Evolutionary conservation across 495 filamentous ascomycete genomes (phyloP).

Genomic region (Chaetomium tenue): DNA sequence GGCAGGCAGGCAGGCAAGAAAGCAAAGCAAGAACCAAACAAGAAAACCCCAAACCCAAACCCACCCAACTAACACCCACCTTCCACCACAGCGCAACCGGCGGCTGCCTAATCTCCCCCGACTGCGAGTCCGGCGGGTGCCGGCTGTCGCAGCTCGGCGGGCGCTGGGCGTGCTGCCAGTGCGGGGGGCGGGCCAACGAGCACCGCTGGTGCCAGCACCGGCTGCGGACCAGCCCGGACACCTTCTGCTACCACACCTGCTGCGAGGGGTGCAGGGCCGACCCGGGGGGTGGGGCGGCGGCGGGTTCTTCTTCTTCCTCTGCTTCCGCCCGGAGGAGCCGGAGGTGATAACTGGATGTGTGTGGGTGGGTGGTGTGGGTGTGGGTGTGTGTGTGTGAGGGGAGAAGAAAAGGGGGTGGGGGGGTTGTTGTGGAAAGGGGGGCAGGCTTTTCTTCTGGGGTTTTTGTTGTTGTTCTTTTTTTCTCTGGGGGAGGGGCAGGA

Average conservation of each 20-base stretch:
- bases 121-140: constrained; percentile 45
- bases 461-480: background rate
- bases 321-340: background rate
- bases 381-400: background rate
- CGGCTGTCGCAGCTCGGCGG: constrained; percentile 44
- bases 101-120: constrained; percentile 42
- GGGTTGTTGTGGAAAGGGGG: too few relatives aligned
- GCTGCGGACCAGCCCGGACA: constrained; percentile 42
- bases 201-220: constrained; percentile 40
- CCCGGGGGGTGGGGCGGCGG: background rate
- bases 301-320: constrained; percentile 8
- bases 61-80: background rate
- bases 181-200: constrained; percentile 42
- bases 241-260: constrained; percentile 44
- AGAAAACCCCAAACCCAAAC: background rate
- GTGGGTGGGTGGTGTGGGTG: background rate
- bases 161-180: constrained; percentile 47
- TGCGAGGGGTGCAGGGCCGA: constrained; percentile 33
- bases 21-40: too few relatives aligned
- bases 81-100: constrained; percentile 36
- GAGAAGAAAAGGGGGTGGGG: too few relatives aligned
- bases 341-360: background rate
- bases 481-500: background rate
- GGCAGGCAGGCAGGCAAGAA: too few relatives aligned
- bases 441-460: background rate